Evolutionary conservation across 345 rosid genomes (phyloP).

Genomic region (Salix caprea): DNA sequence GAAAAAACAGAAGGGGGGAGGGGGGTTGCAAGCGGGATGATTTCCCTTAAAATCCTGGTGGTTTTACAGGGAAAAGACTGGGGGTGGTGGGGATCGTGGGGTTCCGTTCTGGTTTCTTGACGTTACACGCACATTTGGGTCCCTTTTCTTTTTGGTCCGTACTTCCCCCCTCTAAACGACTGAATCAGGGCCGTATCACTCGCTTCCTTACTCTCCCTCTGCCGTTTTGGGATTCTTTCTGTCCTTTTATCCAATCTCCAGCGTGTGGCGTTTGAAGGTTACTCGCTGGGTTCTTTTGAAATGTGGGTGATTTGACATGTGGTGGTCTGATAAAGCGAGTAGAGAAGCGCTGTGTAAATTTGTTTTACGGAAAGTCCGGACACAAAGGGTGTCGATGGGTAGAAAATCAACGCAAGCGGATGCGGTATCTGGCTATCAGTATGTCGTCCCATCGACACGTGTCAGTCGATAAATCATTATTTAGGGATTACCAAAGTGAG

Average conservation of each 20-base stretch:
- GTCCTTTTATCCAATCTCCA: background rate
- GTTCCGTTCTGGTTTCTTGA: slow-evolving; percentile 19
- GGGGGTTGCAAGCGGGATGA: background rate
- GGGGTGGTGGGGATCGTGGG: background rate
- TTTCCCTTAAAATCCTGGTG: background rate
- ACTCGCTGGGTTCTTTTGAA: background rate
- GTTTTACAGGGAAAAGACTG: background rate
- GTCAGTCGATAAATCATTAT: background rate
- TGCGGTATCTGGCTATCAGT: background rate
- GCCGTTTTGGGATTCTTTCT: background rate
- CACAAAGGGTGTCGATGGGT: background rate
- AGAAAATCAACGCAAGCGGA: background rate
- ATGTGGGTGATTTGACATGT: background rate
- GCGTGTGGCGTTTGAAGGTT: background rate
- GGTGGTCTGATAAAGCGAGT: background rate
- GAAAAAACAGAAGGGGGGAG: background rate
- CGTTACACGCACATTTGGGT: slow-evolving; percentile 18
- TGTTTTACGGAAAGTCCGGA: background rate
- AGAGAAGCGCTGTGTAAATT: no score
- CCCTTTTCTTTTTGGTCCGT: background rate
- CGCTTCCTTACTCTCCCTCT: background rate
- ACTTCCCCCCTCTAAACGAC: background rate
- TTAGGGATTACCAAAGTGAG: background rate
- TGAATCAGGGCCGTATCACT: slow-evolving; percentile 9
- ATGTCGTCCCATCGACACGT: slow-evolving; percentile 5